Evolutionary conservation across 2,329 filamentous ascomycete genomes (phyloP), one percentile per base, ranked within the genome.

Genomic region (Cytospora piceicola): DNA sequence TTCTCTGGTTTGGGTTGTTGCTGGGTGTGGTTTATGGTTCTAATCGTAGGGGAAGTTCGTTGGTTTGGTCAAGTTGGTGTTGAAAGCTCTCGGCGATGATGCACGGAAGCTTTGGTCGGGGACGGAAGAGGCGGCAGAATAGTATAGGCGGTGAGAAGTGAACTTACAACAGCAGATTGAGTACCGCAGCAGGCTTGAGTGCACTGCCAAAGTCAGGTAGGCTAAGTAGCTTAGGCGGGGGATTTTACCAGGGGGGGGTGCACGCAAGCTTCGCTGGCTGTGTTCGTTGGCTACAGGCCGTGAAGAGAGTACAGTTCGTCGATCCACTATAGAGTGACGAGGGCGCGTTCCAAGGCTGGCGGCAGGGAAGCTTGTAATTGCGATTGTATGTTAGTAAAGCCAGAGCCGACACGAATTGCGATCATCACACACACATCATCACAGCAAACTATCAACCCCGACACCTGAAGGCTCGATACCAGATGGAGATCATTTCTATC

Each of bases 71-170:
- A 24, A 14, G 5, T 49, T 24, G n/a, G 15, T 36, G n/a, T 24
- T 24, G 46, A 49, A 32, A 49, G 46, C 46, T 49, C n/a, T 54
- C 24, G 56, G 63, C 64, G 64, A 66, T 65, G 64, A 67, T 64
- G 64, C 53, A 63, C 29, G 55, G 29, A 56, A 11, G 42, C 52
- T 51, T 36, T 42, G 15, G 8, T 8, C 20, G 14, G 17, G 34
- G 49, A 24, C 7, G 42, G 14, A 4, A 27, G 27, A 27, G 42
- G 30, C 58, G 65, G 65, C 65, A 67, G 65, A 67, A 67, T 65
- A 34, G 30, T 32, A 59, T 67, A 4, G 65, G 65, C 65, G 58
- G 65, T 67, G 32, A 56, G 53, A 9, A 20, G 46, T 49, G 46
- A 49, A 24, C 3, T 22, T 20, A 20, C 14, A 17, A 17, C 39